A percentile compares a stretch with the other conserved stretches of the same genome.
Evolutionary conservation across 257 asterid species (phyloP).

Genomic region (Penstemon barbatus): DNA sequence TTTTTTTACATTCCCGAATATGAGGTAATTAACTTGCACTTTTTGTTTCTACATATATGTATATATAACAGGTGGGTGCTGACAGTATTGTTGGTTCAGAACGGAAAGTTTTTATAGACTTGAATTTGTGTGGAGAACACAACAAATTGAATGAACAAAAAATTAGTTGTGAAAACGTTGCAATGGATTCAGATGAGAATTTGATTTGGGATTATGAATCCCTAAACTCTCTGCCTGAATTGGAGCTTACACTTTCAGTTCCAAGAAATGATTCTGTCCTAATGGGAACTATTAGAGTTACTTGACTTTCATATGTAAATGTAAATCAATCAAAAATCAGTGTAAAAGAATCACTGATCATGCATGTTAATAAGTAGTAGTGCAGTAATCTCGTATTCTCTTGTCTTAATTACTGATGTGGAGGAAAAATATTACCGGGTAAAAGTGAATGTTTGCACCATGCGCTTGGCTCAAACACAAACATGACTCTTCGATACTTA

Average conservation of each 20-base stretch:
- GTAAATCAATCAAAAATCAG: not conserved
- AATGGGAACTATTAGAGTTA: constrained; percentile 43
- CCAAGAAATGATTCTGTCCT: constrained; percentile 37
- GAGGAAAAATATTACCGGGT: too few relatives aligned
- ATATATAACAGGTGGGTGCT: constrained; percentile 19
- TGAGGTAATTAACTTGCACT: not conserved
- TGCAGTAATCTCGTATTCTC: too few relatives aligned
- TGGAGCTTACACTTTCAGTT: constrained; percentile 57
- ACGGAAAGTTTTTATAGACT: constrained; percentile 27
- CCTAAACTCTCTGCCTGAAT: constrained; percentile 29
- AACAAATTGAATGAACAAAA: constrained; percentile 2
- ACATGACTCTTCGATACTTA: too few relatives aligned
- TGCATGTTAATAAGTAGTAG: too few relatives aligned
- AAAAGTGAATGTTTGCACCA: too few relatives aligned
- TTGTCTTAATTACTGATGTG: too few relatives aligned
- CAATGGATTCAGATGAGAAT: constrained; percentile 10
- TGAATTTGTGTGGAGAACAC: constrained; percentile 34
- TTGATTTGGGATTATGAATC: constrained; percentile 27
- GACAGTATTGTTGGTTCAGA: constrained; percentile 11
- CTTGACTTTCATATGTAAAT: constrained; percentile 20
- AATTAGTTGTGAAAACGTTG: constrained; percentile 4
- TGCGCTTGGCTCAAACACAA: too few relatives aligned
- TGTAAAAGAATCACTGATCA: not conserved
- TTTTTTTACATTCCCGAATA: not conserved
- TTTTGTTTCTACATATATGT: not conserved